Base-by-base conservation (phyloP, 345 rosid genomes). In the Pistacia vera region DNA sequence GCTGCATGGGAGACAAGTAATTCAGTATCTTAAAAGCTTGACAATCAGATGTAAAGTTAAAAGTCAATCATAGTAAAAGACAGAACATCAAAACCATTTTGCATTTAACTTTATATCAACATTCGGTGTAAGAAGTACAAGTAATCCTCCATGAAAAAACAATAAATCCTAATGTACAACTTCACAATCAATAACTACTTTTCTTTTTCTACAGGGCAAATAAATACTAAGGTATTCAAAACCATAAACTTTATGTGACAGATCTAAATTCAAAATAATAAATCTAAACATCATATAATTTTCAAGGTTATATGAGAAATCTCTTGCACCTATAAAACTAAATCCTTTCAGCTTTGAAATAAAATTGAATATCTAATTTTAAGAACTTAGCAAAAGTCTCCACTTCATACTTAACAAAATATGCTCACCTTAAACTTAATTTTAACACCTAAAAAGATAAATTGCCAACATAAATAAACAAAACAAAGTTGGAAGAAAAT, bases 1-100 rank as follows among this genome's bases (percentile, higher is more conserved):
- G 98, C 98, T 95, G 91, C 85, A 82, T 41, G 14, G 49, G 63
- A 74, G 57, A 77, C 51, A 77, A 11, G 35, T 2, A 20, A 66
- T 9, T 77, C 60, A 81, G 68, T 57, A 72, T 69, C 74, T 48
- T 56, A 77, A 52, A 52, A 62, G 41, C 66, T 28, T 33, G 6
- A 16, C 57, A 55, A n/a, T 57, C 30, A 20, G 44, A 35, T 35
- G 33, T 49, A 73, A 71, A 70, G 62, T 4, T 62, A 13, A 4
- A 33, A 41, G 8, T 8, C 55, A 63, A 41, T 25, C 18, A 44
- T 9, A 20, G 20, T 48, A 4, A 46, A 38, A 56, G 5, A 25
- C 41, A 38, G 13, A 13, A 52, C 56, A 13, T 49, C 54, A 49
- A 13, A 51, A 51, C 55, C 55, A 14, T 5, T 0, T 41, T 41